Conservation (phyloP, 768 basidiomycete genomes). For the Hypholoma sublateritium region DNA sequence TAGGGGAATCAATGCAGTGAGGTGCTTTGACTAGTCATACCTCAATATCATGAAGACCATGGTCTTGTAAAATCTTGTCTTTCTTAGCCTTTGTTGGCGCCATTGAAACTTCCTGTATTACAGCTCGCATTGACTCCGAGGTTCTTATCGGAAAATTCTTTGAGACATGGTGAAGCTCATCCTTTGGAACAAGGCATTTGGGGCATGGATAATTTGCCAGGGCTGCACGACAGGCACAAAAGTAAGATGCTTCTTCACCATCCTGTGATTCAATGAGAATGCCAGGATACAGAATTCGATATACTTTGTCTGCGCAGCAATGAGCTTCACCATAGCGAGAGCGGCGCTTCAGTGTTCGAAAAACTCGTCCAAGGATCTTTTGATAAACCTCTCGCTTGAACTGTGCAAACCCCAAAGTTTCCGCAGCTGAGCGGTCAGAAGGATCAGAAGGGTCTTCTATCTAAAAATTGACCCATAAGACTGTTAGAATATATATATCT, state of each 20-base stretch:
- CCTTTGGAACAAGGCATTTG: constrained; percentile 24
- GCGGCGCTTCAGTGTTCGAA: constrained; percentile 15
- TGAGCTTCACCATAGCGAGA: constrained; percentile 24
- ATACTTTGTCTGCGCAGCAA: constrained; percentile 18
- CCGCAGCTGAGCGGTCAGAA: constrained; percentile 13
- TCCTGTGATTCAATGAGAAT: constrained; percentile 28
- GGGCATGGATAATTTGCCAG: constrained; percentile 29
- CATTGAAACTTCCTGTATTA: constrained; percentile 10
- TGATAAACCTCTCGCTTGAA: constrained; percentile 31
- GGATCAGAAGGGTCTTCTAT: constrained; percentile 25
- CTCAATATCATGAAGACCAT: constrained; percentile 22
- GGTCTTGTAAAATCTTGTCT: constrained; percentile 18
- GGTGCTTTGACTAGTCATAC: constrained; percentile 6
- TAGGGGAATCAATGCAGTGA: background rate
- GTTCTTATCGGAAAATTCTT: constrained; percentile 15
- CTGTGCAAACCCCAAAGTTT: constrained; percentile 21
- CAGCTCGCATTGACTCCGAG: constrained; percentile 17
- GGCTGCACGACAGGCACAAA: constrained; percentile 22
- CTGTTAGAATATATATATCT: background rate
- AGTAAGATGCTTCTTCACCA: constrained; percentile 27
- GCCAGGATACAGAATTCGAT: constrained; percentile 24
- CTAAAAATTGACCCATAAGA: constrained; percentile 10
- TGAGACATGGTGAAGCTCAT: constrained; percentile 19
- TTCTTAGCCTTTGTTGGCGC: constrained; percentile 9
- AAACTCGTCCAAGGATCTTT: constrained; percentile 22